A percentile compares a stretch with the other conserved stretches of the same genome.
Evolutionary conservation across 2,329 filamentous ascomycete species (phyloP).

Genomic region (Penicillium sp.): DNA sequence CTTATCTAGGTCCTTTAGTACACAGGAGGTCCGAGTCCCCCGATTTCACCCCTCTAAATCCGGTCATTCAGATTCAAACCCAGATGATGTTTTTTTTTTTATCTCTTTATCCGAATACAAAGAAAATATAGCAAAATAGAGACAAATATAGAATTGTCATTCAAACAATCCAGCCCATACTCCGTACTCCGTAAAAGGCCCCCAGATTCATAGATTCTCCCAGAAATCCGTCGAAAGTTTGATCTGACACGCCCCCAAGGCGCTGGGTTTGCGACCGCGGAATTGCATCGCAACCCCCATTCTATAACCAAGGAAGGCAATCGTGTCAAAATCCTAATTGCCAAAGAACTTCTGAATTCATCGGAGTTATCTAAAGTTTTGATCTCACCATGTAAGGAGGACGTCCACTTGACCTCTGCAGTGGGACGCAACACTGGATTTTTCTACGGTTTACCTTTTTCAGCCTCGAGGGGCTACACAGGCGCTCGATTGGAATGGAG

Average conservation of each 20-base stretch:
- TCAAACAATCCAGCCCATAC: neutral
- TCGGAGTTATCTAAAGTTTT: neutral
- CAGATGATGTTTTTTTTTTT: neutral
- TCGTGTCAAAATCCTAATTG: neutral
- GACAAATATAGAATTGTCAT: neutral
- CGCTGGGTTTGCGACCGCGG: neutral
- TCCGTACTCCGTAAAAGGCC: neutral
- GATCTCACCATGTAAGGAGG: neutral
- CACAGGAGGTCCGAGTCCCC: conserved; percentile 10
- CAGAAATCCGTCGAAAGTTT: neutral
- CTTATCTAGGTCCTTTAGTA: conserved; percentile 7
- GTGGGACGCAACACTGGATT: conserved; percentile 3
- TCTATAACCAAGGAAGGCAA: neutral
- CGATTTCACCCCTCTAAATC: neutral
- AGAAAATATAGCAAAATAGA: neutral
- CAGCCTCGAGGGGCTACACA: neutral
- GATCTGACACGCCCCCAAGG: neutral
- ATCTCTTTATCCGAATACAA: neutral
- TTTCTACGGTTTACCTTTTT: neutral
- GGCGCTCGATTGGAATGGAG: neutral
- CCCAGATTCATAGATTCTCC: neutral
- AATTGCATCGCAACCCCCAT: neutral
- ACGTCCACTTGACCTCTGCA: neutral
- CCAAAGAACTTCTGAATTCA: neutral
- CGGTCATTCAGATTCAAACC: neutral